These are phyloP conservation scores for Diaporthe destruens DNA, from an alignment of 2,329 filamentous ascomycete species.

Conservation along the genomic window DNA sequence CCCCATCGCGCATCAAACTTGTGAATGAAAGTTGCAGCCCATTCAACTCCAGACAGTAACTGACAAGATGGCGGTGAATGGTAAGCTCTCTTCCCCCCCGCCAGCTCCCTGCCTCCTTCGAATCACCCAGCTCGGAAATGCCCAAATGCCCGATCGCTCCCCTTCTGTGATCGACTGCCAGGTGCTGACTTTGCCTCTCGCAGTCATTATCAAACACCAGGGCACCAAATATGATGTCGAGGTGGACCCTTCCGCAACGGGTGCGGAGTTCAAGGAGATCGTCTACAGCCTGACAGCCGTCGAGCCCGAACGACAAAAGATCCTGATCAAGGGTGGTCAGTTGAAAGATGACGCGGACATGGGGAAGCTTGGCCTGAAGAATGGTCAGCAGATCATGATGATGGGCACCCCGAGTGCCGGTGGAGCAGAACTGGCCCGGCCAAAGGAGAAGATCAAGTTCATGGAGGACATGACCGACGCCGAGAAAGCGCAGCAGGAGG, in stretches of 20 bases:
- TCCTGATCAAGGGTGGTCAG: slow-evolving; percentile 92
- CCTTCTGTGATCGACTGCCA: slow-evolving; percentile 5
- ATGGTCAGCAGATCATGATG: slow-evolving; percentile 92
- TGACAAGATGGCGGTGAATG: slow-evolving; percentile 66
- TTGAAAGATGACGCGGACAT: slow-evolving; percentile 96
- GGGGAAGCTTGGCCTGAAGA: slow-evolving; percentile 85
- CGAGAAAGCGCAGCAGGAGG: slow-evolving; percentile 84
- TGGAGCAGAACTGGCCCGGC: slow-evolving; percentile 72
- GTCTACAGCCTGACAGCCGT: slow-evolving; percentile 95
- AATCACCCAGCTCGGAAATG: not conserved
- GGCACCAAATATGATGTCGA: slow-evolving; percentile 97
- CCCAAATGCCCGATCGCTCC: not conserved
- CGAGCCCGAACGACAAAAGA: slow-evolving; percentile 96
- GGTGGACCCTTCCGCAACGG: slow-evolving; percentile 84
- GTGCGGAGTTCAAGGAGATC: slow-evolving; percentile 95
- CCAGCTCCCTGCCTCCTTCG: not conserved
- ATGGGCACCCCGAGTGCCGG: slow-evolving; percentile 87
- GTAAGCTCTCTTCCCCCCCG: slow-evolving; percentile 52
- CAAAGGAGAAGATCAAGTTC: slow-evolving; percentile 87
- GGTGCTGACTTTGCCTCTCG: slow-evolving; percentile 43
- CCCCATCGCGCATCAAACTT: not conserved
- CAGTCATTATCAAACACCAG: slow-evolving; percentile 93
- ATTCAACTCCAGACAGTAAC: slow-evolving; percentile 37
- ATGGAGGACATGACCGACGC: slow-evolving; percentile 98
- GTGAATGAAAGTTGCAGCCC: slow-evolving; percentile 6